These are phyloP conservation scores for Dissophora ornata DNA, from an alignment of 192 early-diverging fungal genomes.

Conservation along the genomic window DNA sequence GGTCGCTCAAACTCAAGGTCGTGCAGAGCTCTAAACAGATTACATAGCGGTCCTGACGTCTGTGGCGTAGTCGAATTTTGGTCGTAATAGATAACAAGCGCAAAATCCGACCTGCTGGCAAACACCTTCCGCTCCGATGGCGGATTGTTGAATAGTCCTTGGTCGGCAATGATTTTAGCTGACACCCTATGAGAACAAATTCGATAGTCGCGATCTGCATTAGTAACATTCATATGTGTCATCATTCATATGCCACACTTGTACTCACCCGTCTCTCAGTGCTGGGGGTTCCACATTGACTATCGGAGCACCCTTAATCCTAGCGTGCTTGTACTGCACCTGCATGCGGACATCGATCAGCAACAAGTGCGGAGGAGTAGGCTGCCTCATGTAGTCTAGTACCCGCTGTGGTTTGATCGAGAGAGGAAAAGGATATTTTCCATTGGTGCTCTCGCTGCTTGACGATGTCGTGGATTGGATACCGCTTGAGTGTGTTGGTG, in stretches of 20 bases:
- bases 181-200: slow-evolving; percentile 49
- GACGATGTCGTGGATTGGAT: slow-evolving; percentile 5
- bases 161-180: slow-evolving; percentile 60
- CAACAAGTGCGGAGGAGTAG: slow-evolving; percentile 59
- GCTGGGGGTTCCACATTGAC: slow-evolving; percentile 83
- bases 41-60: slow-evolving; percentile 35
- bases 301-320: slow-evolving; percentile 71
- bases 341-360: slow-evolving; percentile 83
- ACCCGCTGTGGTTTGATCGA: slow-evolving; percentile 52
- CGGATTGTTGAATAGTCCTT: slow-evolving; percentile 67
- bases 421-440: slow-evolving; percentile 42
- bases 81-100: slow-evolving; percentile 80
- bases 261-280: slow-evolving; percentile 66
- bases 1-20: slow-evolving; percentile 66
- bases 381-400: slow-evolving; percentile 50
- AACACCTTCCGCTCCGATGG: slow-evolving; percentile 75
- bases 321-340: slow-evolving; percentile 74
- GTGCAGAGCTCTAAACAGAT: slow-evolving; percentile 71
- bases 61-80: slow-evolving; percentile 61
- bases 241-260: too few relatives aligned
- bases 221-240: not conserved
- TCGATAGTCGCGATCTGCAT: too few relatives aligned
- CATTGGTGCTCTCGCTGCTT: slow-evolving; percentile 12
- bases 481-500: slow-evolving; percentile 19
- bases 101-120: slow-evolving; percentile 68